A percentile compares a stretch with the other conserved stretches of the same genome.
Conservation (phyloP, 176 grass and related monocot genomes). For the Paspalum vaginatum region DNA sequence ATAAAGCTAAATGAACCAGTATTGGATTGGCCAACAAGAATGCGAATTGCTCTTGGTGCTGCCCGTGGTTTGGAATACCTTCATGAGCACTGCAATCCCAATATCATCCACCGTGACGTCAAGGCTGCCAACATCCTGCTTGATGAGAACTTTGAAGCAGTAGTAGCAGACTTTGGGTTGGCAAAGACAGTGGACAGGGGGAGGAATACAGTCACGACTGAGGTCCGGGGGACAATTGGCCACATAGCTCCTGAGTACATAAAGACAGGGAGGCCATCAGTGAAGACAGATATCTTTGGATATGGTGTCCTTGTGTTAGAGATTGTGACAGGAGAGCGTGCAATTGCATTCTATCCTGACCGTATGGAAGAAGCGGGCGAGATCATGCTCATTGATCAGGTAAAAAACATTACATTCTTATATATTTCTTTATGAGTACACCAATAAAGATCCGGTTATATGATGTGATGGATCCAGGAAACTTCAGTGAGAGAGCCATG, state of each 20-base stretch:
- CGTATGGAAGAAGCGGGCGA: constrained; percentile 64
- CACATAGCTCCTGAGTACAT: constrained; percentile 96
- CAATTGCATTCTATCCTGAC: constrained; percentile 57
- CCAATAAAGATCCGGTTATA: constrained; percentile 29
- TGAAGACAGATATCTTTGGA: constrained; percentile 90
- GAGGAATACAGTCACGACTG: constrained; percentile 77
- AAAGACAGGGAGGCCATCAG: constrained; percentile 76
- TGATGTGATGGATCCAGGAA: constrained; percentile 2
- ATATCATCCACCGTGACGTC: constrained; percentile 90
- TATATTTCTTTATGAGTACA: constrained; percentile 8
- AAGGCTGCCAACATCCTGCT: constrained; percentile 90
- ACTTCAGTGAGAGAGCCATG: background rate
- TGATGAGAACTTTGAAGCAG: constrained; percentile 75
- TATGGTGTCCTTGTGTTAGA: constrained; percentile 85
- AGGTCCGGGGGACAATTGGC: constrained; percentile 73
- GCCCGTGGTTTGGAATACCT: constrained; percentile 86
- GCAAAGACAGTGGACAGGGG: constrained; percentile 71
- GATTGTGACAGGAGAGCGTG: constrained; percentile 72
- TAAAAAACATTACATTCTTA: constrained; percentile 40
- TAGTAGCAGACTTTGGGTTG: constrained; percentile 84
- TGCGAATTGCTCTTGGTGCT: constrained; percentile 63
- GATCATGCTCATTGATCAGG: constrained; percentile 76
- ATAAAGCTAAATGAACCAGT: constrained; percentile 58
- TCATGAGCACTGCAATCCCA: constrained; percentile 91
- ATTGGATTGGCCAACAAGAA: constrained; percentile 75